Percentiles rank a stretch among this genome's conserved stretches.
These are phyloP conservation scores for Pseudogymnoascus sp. DNA, from an alignment of 2,329 filamentous ascomycete genomes.

Conservation along the genomic window DNA sequence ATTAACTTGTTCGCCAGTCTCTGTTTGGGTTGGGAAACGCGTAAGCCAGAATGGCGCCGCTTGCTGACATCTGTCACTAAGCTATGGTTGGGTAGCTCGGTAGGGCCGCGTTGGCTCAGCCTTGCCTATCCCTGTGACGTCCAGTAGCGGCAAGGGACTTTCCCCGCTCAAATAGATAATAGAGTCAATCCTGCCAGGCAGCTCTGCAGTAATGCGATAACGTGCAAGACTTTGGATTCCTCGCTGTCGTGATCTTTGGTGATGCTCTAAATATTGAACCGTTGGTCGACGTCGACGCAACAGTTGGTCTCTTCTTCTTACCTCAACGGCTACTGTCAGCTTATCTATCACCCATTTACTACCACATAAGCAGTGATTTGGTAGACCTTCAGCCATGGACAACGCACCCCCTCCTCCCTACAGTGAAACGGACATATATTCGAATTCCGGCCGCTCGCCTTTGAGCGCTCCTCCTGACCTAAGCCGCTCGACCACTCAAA, in stretches of 20 bases:
- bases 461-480: constrained; percentile 20
- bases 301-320: background rate
- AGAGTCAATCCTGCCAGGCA: constrained; percentile 5
- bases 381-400: constrained; percentile 16
- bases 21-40: background rate
- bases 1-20: background rate
- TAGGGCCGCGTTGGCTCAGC: constrained; percentile 4
- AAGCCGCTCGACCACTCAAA: constrained; percentile 20
- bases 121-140: background rate
- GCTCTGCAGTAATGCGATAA: constrained; percentile 2
- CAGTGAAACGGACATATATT: constrained; percentile 49
- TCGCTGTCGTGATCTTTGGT: background rate
- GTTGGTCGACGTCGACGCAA: background rate
- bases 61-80: background rate
- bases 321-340: background rate
- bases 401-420: constrained; percentile 48
- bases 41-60: background rate
- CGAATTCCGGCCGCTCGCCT: constrained; percentile 31
- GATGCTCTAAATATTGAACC: background rate
- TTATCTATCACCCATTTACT: background rate
- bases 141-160: constrained; percentile 4
- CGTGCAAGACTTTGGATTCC: background rate
- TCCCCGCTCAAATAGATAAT: constrained; percentile 6
- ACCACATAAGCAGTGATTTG: background rate
- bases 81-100: background rate